Percentiles rank a stretch among this genome's conserved stretches.
These are phyloP conservation scores for Pseudocercospora musae DNA, from an alignment of 2,329 filamentous ascomycete genomes.

Conservation along the genomic window DNA sequence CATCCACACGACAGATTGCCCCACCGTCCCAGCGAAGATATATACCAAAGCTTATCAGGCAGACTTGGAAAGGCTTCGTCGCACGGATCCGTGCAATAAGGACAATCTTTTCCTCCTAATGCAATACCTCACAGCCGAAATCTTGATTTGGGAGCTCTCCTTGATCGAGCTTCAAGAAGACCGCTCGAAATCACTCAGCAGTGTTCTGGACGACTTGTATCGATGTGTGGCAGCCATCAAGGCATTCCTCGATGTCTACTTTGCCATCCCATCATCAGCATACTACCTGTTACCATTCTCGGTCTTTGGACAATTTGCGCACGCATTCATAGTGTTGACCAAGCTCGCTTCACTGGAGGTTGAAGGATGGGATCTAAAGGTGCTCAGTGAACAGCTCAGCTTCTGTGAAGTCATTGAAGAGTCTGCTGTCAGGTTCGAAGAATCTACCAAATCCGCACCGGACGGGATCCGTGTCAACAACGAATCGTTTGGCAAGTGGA, in stretches of 20 bases:
- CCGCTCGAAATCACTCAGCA: constrained; percentile 19
- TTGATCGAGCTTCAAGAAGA: constrained; percentile 29
- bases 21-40: constrained; percentile 28
- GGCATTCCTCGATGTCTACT: constrained; percentile 27
- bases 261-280: constrained; percentile 25
- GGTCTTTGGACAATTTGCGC: constrained; percentile 31
- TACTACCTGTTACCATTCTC: constrained; percentile 31
- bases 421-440: constrained; percentile 24
- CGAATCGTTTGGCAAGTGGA: constrained; percentile 32
- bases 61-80: constrained; percentile 26
- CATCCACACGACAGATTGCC: constrained; percentile 22
- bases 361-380: constrained; percentile 31
- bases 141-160: constrained; percentile 28
- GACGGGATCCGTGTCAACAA: constrained; percentile 31
- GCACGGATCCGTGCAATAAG: constrained; percentile 14
- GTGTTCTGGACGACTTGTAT: constrained; percentile 29
- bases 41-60: constrained; percentile 29
- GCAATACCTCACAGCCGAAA: constrained; percentile 29
- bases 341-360: constrained; percentile 30
- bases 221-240: constrained; percentile 26
- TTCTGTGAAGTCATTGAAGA: constrained; percentile 25
- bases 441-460: constrained; percentile 13
- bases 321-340: constrained; percentile 30
- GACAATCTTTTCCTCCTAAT: constrained; percentile 26
- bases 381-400: constrained; percentile 20